Evolutionary conservation across 129 eudicot genomes (phyloP).

Genomic region (Saposhnikovia divaricata): DNA sequence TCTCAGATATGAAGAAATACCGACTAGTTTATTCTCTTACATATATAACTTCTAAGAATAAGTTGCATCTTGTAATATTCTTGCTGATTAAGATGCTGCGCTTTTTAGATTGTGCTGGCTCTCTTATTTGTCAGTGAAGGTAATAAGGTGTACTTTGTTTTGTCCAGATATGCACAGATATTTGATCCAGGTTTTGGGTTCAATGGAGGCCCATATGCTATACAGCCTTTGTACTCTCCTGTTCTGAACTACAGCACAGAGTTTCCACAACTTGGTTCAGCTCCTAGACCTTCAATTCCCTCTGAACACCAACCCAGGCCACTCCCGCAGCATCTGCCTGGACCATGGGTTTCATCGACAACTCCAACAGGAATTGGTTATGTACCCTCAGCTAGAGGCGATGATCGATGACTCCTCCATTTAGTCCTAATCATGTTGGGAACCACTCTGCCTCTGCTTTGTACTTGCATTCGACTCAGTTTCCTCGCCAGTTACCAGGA

Average conservation of each 20-base stretch:
- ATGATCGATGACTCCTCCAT: slow-evolving; percentile 59
- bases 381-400: slow-evolving; percentile 58
- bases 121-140: neutral
- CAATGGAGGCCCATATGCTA: slow-evolving; percentile 56
- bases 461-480: slow-evolving; percentile 58
- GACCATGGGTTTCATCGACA: slow-evolving; percentile 66
- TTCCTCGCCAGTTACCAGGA: slow-evolving; percentile 82
- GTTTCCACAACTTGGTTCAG: slow-evolving; percentile 90
- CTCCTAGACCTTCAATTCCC: slow-evolving; percentile 53
- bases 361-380: slow-evolving; percentile 62
- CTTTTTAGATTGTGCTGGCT: neutral
- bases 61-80: neutral
- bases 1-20: neutral
- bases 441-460: slow-evolving; percentile 59
- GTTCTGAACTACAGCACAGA: slow-evolving; percentile 85
- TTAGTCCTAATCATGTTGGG: slow-evolving; percentile 47
- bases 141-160: neutral
- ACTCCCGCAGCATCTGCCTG: slow-evolving; percentile 65
- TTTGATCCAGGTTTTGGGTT: slow-evolving; percentile 98
- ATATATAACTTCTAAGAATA: neutral
- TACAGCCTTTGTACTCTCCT: slow-evolving; percentile 90
- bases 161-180: slow-evolving; percentile 70
- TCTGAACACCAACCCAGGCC: slow-evolving; percentile 57
- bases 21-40: neutral
- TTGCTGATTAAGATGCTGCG: neutral